A percentile compares a stretch with the other conserved stretches of the same genome.
Conservation (phyloP, 1,139 yeast species). For the Pneumocystis canis region DNA sequence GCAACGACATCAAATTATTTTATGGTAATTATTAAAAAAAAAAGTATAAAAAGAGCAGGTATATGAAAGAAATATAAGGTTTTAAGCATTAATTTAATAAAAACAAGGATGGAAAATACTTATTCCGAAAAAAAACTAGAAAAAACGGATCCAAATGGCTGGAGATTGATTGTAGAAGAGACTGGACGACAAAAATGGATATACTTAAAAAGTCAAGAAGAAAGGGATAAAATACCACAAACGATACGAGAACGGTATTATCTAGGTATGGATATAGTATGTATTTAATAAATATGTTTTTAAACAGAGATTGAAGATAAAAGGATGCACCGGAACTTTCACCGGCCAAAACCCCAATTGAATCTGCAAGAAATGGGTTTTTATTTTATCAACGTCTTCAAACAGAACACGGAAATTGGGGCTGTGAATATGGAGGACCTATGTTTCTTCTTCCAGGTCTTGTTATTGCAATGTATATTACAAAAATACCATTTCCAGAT, state of each 20-base stretch:
- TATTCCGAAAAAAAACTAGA: conserved; percentile 25
- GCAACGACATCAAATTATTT: not conserved
- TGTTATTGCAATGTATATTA: conserved; percentile 57
- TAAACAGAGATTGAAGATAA: not conserved
- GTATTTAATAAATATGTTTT: conserved; percentile 17
- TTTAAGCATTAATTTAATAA: not conserved
- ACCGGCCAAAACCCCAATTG: conserved; percentile 32
- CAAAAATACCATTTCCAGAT: conserved; percentile 53
- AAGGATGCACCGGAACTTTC: conserved; percentile 14
- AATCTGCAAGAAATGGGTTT: conserved; percentile 65
- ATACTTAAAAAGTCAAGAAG: conserved; percentile 34
- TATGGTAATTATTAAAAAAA: not conserved
- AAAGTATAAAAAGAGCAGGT: not conserved
- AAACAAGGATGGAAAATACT: not conserved
- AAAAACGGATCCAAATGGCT: conserved; percentile 50
- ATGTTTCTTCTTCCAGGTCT: conserved; percentile 93
- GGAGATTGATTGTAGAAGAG: conserved; percentile 50
- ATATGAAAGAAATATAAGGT: not conserved
- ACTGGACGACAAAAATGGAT: conserved; percentile 72
- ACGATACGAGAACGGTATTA: conserved; percentile 23
- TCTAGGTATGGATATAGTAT: conserved; percentile 16
- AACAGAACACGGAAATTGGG: conserved; percentile 62
- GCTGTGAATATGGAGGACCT: conserved; percentile 91
- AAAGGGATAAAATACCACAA: conserved; percentile 31
- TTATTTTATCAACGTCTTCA: conserved; percentile 54